These are phyloP conservation scores for Paecilomyces dactylethromorphus DNA, from an alignment of 2,329 filamentous ascomycete species.

Conservation along the genomic window DNA sequence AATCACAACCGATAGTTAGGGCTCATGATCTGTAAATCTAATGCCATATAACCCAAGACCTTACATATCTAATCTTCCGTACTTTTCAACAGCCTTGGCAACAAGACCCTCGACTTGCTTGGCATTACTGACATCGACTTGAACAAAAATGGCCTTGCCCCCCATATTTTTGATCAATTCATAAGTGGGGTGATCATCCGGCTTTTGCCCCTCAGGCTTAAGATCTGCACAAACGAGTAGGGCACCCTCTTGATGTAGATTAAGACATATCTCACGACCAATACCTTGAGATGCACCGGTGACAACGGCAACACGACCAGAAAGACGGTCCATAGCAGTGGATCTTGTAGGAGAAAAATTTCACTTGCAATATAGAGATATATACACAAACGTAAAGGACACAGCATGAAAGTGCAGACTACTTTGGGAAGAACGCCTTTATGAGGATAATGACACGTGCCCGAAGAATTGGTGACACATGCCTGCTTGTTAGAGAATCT, in stretches of 20 bases:
- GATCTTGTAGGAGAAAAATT: background rate
- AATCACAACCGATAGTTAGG: no score
- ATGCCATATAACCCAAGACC: no score
- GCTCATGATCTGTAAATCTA: no score
- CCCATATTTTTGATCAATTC: background rate
- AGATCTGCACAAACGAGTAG: background rate
- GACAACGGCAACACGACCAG: slow-evolving; percentile 6
- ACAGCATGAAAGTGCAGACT: no score
- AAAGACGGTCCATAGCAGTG: background rate
- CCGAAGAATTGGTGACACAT: no score
- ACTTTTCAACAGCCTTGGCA: slow-evolving; percentile 19
- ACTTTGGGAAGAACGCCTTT: no score
- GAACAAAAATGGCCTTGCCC: slow-evolving; percentile 12
- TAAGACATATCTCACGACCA: slow-evolving; percentile 1
- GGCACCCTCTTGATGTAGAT: background rate
- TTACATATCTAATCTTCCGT: slow-evolving; percentile 33
- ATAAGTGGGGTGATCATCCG: background rate
- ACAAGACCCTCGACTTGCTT: slow-evolving; percentile 26
- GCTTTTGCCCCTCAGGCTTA: background rate
- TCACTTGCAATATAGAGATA: background rate
- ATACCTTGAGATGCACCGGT: slow-evolving; percentile 2
- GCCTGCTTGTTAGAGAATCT: no score
- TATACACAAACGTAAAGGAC: no score
- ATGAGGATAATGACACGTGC: no score
- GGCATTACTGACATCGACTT: slow-evolving; percentile 30